Base-by-base conservation (phyloP, 2,329 filamentous ascomycete species). In the Stagonosporopsis chrysanthemi region DNA sequence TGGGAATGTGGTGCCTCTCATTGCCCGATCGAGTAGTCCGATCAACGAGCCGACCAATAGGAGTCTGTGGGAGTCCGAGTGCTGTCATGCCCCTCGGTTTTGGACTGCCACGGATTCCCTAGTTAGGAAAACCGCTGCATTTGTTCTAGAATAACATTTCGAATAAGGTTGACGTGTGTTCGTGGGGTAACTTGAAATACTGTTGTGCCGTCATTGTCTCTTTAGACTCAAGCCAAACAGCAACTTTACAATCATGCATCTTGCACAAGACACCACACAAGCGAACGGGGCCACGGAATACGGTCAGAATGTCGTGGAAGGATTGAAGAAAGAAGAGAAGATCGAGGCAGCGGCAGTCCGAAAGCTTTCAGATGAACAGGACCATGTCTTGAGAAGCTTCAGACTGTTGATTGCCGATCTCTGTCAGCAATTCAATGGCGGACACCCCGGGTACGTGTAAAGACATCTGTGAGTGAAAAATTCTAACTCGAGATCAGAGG, bases 371-470 rank as follows among this genome's bases (percentile, higher is more conserved):
- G 47, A 61, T 11, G 68, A 74, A 40, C 77, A 80, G 62, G 81
- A 86, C 45, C 69, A 83, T 19, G 84, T 88, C 2, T 74, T 90
- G 47, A 82, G 81, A 64, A 84, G 83, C 6, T 88, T 89, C 68
- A 80, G 88, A 52, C 77, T 84, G 46, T 75, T 90, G 28, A 87
- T 90, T 56, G 86, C 88, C 41, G 88, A 90, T 69, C 75, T 90
- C 3, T 90, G 87, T 66, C 82, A 90, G 70, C 87, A 90, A 62
- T 90, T 89, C 74, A 85, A 85, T 60, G 87, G 87, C 33, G 88
- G 88, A 0, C 88, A 90, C 68, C 88, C 87, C 17, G 88, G 87
- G 84, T 87, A 78, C 64, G 80, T 48, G 43, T 38, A 7, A 9
- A 12, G 19, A 2, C 7, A 3, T 39, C 19, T 15, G 8, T 33